phyloP scores from a whole-genome alignment of 2,329 filamentous ascomycete genomes.

The Mycosphaerella arachidis region DNA sequence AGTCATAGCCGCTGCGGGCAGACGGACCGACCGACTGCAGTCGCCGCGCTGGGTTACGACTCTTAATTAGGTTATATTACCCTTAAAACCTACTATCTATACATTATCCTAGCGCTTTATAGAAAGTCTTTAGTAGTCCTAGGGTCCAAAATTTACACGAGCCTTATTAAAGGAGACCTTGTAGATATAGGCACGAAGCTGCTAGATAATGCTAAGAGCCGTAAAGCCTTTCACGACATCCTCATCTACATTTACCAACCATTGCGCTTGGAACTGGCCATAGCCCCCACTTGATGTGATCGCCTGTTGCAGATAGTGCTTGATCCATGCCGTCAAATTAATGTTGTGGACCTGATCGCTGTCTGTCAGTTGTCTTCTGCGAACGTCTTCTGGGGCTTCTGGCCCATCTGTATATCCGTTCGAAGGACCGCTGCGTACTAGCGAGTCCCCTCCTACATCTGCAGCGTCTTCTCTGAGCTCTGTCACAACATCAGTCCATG shows the following conservation, averaged over 20 bases:
- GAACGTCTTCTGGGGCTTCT: constrained; percentile 44
- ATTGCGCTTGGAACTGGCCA: constrained; percentile 61
- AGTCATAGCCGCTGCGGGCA: no score
- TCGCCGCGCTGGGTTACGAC: no score
- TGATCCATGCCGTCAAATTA: constrained; percentile 60
- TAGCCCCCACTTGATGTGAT: constrained; percentile 61
- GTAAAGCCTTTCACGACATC: constrained; percentile 65
- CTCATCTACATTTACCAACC: constrained; percentile 69
- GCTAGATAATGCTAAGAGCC: constrained; percentile 31
- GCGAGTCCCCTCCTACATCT: constrained; percentile 32
- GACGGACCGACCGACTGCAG: no score
- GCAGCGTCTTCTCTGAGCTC: constrained; percentile 56
- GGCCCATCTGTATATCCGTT: constrained; percentile 15
- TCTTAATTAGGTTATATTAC: no score
- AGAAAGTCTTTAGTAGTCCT: no score
- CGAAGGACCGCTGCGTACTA: constrained; percentile 35
- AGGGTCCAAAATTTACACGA: no score
- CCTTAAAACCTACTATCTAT: no score
- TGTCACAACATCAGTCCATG: constrained; percentile 68
- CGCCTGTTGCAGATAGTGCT: constrained; percentile 55
- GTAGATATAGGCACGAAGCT: neutral
- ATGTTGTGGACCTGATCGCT: constrained; percentile 66
- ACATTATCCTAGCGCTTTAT: no score
- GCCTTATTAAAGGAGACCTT: no score
- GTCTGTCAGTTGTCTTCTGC: constrained; percentile 48